A percentile compares a stretch with the other conserved stretches of the same genome.
phyloP scores from a whole-genome alignment of 768 basidiomycete genomes.

The Mycena metata region DNA sequence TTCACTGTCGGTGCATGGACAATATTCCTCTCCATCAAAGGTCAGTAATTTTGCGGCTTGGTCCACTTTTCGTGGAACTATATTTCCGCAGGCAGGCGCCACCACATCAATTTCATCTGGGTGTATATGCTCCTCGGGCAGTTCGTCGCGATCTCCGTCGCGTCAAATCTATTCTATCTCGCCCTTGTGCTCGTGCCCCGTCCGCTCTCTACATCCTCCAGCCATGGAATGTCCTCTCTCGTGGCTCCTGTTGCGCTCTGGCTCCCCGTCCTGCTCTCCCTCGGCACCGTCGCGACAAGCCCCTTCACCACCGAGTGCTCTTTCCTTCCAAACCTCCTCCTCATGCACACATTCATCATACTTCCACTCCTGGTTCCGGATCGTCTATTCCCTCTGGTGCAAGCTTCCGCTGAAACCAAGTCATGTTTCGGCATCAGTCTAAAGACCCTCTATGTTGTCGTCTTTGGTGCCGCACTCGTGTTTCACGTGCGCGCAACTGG shows the following conservation, averaged over 20 bases:
- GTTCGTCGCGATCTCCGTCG: constrained; percentile 77
- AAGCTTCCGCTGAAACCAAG: neutral
- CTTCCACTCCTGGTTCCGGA: constrained; percentile 60
- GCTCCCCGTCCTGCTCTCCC: constrained; percentile 58
- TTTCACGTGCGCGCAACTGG: constrained; percentile 54
- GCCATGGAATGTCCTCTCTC: neutral
- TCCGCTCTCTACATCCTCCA: neutral
- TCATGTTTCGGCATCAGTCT: constrained; percentile 42
- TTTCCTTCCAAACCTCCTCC: constrained; percentile 72
- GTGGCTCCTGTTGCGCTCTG: constrained; percentile 49
- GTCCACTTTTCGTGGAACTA: neutral
- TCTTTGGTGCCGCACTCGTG: constrained; percentile 48
- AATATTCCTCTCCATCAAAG: constrained; percentile 63
- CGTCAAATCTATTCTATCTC: constrained; percentile 72
- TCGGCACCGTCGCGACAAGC: constrained; percentile 58
- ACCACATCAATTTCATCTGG: constrained; percentile 65
- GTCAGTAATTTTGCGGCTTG: constrained; percentile 47
- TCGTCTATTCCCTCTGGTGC: constrained; percentile 18
- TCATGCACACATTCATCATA: constrained; percentile 70
- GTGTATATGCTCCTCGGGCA: constrained; percentile 83
- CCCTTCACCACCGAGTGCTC: constrained; percentile 57
- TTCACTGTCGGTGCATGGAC: constrained; percentile 73
- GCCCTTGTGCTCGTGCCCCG: constrained; percentile 58
- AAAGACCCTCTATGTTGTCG: constrained; percentile 53
- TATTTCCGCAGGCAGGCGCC: constrained; percentile 48